Percentiles rank a stretch among this genome's conserved stretches.
phyloP scores from a whole-genome alignment of 768 basidiomycete genomes.

The Sarcodon aspratus region DNA sequence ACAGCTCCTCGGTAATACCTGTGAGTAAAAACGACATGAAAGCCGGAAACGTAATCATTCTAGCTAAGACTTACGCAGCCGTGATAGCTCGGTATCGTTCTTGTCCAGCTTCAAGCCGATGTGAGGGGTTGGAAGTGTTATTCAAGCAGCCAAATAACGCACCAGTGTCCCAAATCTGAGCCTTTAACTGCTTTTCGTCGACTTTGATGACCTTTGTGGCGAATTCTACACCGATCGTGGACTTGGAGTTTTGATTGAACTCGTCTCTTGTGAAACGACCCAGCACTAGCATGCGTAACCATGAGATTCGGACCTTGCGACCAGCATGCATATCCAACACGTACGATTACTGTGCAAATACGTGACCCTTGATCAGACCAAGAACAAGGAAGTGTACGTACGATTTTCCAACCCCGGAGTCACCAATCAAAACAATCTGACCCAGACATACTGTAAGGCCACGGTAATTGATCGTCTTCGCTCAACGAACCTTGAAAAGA shows the following conservation, averaged over 20 bases:
- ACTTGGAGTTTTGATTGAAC: slow-evolving; percentile 98
- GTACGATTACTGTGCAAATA: slow-evolving; percentile 44
- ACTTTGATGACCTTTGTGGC: slow-evolving; percentile 91
- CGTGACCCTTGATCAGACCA: slow-evolving; percentile 1
- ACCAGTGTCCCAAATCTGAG: slow-evolving; percentile 99
- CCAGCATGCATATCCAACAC: slow-evolving; percentile 12
- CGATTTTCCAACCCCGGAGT: slow-evolving; percentile 99
- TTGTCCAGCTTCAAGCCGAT: slow-evolving; percentile 77
- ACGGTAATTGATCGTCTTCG: not conserved
- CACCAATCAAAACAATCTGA: slow-evolving; percentile 96
- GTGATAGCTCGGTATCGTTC: slow-evolving; percentile 98
- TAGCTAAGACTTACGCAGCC: slow-evolving; percentile 58
- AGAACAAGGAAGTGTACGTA: slow-evolving; percentile 30
- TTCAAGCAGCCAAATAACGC: slow-evolving; percentile 15
- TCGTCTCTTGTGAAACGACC: slow-evolving; percentile 99
- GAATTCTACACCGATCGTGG: slow-evolving; percentile 98
- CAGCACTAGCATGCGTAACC: slow-evolving; percentile 52
- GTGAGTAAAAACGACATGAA: slow-evolving; percentile 1
- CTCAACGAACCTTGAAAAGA: slow-evolving; percentile 81
- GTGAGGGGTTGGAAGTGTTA: not conserved
- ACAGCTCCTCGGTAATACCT: slow-evolving; percentile 98
- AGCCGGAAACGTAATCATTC: not conserved
- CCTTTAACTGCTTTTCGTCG: slow-evolving; percentile 95
- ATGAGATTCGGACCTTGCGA: too few species aligned
- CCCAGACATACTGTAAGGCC: not conserved